Percentiles rank a stretch among this genome's conserved stretches.
Conservation (phyloP, 768 basidiomycete genomes). For the Tricholoma sp. region DNA sequence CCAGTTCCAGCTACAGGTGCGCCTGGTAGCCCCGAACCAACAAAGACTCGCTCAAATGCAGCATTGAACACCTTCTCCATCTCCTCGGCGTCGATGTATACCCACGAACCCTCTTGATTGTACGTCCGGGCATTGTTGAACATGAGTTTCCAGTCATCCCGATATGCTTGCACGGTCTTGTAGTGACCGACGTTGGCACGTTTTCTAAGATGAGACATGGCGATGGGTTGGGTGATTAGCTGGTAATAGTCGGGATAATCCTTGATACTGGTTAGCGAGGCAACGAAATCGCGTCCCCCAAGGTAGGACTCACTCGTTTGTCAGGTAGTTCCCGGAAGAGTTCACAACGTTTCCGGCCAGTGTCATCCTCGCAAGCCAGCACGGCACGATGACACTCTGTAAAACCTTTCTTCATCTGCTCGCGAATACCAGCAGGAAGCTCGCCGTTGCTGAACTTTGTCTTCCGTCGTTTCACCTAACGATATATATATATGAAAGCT, state of each 20-base stretch:
- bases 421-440: conserved; percentile 51
- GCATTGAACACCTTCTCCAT: conserved; percentile 87
- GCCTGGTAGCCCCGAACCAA: conserved; percentile 71
- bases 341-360: conserved; percentile 77
- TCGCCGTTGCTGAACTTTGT: conserved; percentile 50
- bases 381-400: conserved; percentile 73
- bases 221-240: conserved; percentile 83
- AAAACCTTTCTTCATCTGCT: conserved; percentile 82
- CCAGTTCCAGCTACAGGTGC: conserved; percentile 40
- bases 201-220: conserved; percentile 81
- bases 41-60: conserved; percentile 58
- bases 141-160: conserved; percentile 84
- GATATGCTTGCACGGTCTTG: conserved; percentile 68
- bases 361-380: conserved; percentile 61
- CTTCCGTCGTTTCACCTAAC: conserved; percentile 77
- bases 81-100: conserved; percentile 89
- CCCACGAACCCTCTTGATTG: conserved; percentile 94
- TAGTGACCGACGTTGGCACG: conserved; percentile 60
- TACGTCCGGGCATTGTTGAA: conserved; percentile 91
- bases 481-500: background rate
- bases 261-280: conserved; percentile 32
- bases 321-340: conserved; percentile 87
- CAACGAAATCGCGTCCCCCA: background rate
- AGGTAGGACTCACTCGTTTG: conserved; percentile 46
- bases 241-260: conserved; percentile 92